Evolutionary conservation across 306 rosid species (phyloP), one percentile per base, ranked within the genome.

Genomic region (Neltuma alba): DNA sequence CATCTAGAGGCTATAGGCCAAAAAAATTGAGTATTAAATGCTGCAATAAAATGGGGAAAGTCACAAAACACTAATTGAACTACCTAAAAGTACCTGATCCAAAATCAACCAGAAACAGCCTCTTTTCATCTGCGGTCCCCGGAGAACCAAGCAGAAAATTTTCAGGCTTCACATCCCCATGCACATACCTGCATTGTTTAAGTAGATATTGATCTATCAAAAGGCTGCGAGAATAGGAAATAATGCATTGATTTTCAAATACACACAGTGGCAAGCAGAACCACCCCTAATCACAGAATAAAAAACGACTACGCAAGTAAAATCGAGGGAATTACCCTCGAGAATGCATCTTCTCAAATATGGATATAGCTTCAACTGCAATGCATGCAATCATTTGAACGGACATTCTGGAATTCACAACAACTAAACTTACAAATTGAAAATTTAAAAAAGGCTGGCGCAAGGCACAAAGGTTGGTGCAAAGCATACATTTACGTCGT

Each of bases 341-440:
- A 61, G 91, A 89, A 84, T 94, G 99, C 91, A 92, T 83, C 94
- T 94, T 94, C 85, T 94, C 97, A 95, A 94, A 86, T 83, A 91
- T 94, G 62, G 99, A 94, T 83, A 94, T 85, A 78, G 99, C 97
- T 89, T 94, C 99, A 67, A 94, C 91, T 82, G 97, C 99, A 81
- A 94, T 94, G 83, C 99, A 94, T 6, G 99, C 99, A 81, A 94
- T 97, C 99, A 94, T 94, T 88, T 94, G 97, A 58, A 81, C 81
- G 70, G 97, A 82, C 97, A 95, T 89, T 69, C 98, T 95, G 89
- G 44, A 84, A 82, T 86, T 34, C 79, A 72, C 58, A 77, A 31
- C 16, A 64, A 48, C 23, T 62, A 20, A 68, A 45, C 74, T 77
- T 15, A 55, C 27, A 27, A 62, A 77, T 34, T n/a, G 40, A 38